Base-by-base conservation (phyloP, 306 rosid genomes). In the Luffa aegyptiaca region DNA sequence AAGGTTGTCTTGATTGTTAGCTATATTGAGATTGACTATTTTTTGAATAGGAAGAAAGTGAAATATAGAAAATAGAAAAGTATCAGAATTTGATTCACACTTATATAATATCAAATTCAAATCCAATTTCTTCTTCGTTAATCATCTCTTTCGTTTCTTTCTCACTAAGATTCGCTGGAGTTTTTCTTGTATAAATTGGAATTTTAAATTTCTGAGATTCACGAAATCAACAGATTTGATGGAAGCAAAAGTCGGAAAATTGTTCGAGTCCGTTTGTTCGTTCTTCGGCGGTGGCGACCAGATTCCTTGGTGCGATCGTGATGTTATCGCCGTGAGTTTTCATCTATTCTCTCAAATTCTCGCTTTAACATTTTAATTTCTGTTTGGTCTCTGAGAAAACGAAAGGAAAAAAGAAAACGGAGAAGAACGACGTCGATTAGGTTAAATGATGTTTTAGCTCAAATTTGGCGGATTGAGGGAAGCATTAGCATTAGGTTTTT, bases 221-320 rank as follows among this genome's bases (percentile, higher is more conserved):
- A 8, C 79, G 5, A 3, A 55, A 52, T 76, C 17, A 73, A 20
- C 55, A 26, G 42, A 62, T 33, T 31, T 31, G 57, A 90, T 95
- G 97, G 97, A 91, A 16, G 84, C 91, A 6, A 85, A 77, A 80
- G 52, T 94, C 62, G 90, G 90, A 26, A 84, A 86, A 83, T 48
- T 95, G 69, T 85, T 91, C 82, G 97, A 91, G 26, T 89, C 96
- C 81, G 53, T 95, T 71, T 88, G 86, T 58, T 88, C 92, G 61
- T 61, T 84, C 44, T 86, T 88, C 61, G 1, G 72, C 62, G 82
- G 86, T 62, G 94, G 94, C 62, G 98, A 93, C 42, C 91, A 86
- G 89, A 91, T 93, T 85, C 98, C 98, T 12, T 93, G 95, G 97
- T 93, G 95, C 87, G 95, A 91, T 58, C 86, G 90, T 63, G 95